phyloP scores from a whole-genome alignment of 2,329 filamentous ascomycete genomes.

The Clarireedia homoeocarpa region DNA sequence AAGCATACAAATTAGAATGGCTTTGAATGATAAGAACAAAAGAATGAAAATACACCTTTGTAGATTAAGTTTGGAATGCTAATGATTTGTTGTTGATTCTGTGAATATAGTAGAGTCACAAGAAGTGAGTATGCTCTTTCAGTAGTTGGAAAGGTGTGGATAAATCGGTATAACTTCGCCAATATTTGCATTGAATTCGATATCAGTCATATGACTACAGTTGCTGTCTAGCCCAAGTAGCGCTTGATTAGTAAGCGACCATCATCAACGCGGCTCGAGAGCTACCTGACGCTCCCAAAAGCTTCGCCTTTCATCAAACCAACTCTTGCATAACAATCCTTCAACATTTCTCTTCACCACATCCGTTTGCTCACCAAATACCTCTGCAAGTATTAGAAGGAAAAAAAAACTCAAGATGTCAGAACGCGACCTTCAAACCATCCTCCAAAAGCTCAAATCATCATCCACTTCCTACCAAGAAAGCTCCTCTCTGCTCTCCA shows the following conservation, averaged over 20 bases:
- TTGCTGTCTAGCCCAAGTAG: not conserved
- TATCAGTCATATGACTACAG: not conserved
- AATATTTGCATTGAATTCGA: not conserved
- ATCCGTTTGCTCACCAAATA: not conserved
- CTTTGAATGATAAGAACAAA: not conserved
- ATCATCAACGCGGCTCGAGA: slow-evolving; percentile 8
- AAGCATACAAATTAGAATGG: slow-evolving; percentile 10
- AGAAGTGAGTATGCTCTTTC: too few species aligned
- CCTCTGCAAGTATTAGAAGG: not conserved
- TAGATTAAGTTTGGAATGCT: slow-evolving; percentile 1
- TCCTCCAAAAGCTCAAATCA: slow-evolving; percentile 65
- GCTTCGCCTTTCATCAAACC: slow-evolving; percentile 2
- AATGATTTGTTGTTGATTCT: not conserved
- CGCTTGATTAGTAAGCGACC: not conserved
- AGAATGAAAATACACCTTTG: slow-evolving; percentile 6
- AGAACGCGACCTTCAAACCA: slow-evolving; percentile 62
- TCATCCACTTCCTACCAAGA: slow-evolving; percentile 58
- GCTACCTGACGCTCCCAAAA: slow-evolving; percentile 7
- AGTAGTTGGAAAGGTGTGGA: too few species aligned
- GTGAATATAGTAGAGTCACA: too few species aligned
- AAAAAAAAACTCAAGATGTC: slow-evolving; percentile 45
- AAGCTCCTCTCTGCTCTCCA: slow-evolving; percentile 66
- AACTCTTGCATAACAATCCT: not conserved
- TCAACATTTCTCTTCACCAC: not conserved
- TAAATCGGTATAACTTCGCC: too few species aligned